Conservation (phyloP, 2,329 filamentous ascomycete species). For the Bipolaris victoriae region DNA sequence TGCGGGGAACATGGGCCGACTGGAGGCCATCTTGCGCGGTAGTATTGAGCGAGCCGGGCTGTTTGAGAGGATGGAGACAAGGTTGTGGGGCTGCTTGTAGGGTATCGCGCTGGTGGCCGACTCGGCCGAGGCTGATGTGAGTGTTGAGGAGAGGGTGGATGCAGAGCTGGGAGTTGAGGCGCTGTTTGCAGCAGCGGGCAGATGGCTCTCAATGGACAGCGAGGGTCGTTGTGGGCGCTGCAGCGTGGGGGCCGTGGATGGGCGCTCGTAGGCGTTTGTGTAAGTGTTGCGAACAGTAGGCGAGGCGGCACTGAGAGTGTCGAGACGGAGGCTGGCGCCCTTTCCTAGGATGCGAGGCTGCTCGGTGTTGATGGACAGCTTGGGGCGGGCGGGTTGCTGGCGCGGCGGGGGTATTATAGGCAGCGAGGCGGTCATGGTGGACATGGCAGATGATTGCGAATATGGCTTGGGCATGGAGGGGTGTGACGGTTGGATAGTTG, state of each 20-base stretch:
- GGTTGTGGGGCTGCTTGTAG: constrained; percentile 55
- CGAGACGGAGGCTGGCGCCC: constrained; percentile 59
- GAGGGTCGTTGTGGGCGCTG: constrained; percentile 39
- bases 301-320: constrained; percentile 62
- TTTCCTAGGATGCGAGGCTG: constrained; percentile 59
- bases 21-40: constrained; percentile 51
- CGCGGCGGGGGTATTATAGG: constrained; percentile 51
- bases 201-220: constrained; percentile 44
- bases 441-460: constrained; percentile 37
- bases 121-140: constrained; percentile 50
- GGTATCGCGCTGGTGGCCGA: constrained; percentile 48
- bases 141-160: constrained; percentile 49
- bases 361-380: constrained; percentile 66
- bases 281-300: constrained; percentile 68
- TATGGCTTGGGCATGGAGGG: constrained; percentile 35
- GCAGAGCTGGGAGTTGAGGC: constrained; percentile 45
- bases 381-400: constrained; percentile 55
- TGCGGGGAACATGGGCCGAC: constrained; percentile 58
- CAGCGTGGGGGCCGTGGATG: constrained; percentile 33
- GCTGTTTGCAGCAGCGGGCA: constrained; percentile 22
- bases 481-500: constrained; percentile 39
- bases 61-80: constrained; percentile 55
- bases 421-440: constrained; percentile 54
- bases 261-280: constrained; percentile 63
- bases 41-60: constrained; percentile 48